A percentile compares a stretch with the other conserved stretches of the same genome.
These are phyloP conservation scores for Lippia alba DNA, from an alignment of 305 asterid genomes.

Conservation along the genomic window DNA sequence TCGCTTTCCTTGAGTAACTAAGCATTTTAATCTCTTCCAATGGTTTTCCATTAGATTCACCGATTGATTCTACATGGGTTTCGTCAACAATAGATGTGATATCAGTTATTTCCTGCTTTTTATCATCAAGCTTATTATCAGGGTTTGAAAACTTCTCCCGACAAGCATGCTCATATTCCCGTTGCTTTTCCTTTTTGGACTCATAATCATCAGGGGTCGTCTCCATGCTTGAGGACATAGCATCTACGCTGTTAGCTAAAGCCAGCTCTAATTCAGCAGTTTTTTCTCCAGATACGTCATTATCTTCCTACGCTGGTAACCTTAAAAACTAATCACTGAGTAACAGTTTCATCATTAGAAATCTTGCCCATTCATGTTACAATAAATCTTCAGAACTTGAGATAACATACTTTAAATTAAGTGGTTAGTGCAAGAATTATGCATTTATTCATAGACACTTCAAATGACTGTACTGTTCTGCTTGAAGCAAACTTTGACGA, in stretches of 20 bases:
- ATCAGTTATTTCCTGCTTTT: constrained; percentile 42
- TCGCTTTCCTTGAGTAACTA: constrained; percentile 72
- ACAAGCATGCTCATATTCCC: constrained; percentile 73
- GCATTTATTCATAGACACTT: constrained; percentile 1
- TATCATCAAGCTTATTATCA: constrained; percentile 36
- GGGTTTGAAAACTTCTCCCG: constrained; percentile 69
- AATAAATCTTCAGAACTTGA: constrained; percentile 16
- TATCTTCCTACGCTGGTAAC: constrained; percentile 73
- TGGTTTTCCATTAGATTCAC: constrained; percentile 61
- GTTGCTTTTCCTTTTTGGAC: constrained; percentile 73
- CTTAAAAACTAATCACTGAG: constrained; percentile 67
- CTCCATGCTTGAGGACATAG: constrained; percentile 81
- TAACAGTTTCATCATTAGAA: constrained; percentile 26
- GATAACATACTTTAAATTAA: constrained; percentile 21
- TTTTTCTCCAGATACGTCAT: constrained; percentile 49
- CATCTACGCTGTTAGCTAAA: constrained; percentile 68
- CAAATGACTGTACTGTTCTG: too few species aligned
- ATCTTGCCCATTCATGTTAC: constrained; percentile 25
- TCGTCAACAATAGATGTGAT: constrained; percentile 52
- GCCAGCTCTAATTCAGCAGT: constrained; percentile 66
- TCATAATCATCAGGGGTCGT: constrained; percentile 48
- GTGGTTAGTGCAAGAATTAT: constrained; percentile 1
- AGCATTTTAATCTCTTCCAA: constrained; percentile 68
- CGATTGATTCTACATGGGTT: constrained; percentile 38
- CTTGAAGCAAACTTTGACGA: too few species aligned